Evolutionary conservation across 306 rosid genomes (phyloP).

Genomic region (Prunus persica): Prunus_persica_NCBIv2 NC_034011.1:19084001-19084500

Average conservation of each 20-base stretch:
- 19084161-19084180: slow-evolving; percentile 3
- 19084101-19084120: background rate
- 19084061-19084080: background rate
- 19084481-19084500: slow-evolving; percentile 93
- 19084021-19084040: background rate
- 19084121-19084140: background rate
- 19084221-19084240: slow-evolving; percentile 88
- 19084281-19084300: slow-evolving; percentile 92
- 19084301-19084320: slow-evolving; percentile 91
- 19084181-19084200: background rate
- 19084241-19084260: slow-evolving; percentile 97
- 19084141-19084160: background rate
- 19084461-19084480: slow-evolving; percentile 90
- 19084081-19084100: slow-evolving; percentile 4
- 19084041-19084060: background rate
- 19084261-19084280: slow-evolving; percentile 96
- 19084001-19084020: background rate
- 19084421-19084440: slow-evolving; percentile 15
- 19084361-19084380: slow-evolving; percentile 97
- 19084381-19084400: slow-evolving; percentile 7
- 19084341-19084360: slow-evolving; percentile 94
- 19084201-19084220: slow-evolving; percentile 51
- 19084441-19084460: slow-evolving; percentile 18
- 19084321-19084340: slow-evolving; percentile 86
- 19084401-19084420: slow-evolving; percentile 4